Base-by-base conservation (phyloP, 139 green algal species). In the Spirogloea muscicola region DNA sequence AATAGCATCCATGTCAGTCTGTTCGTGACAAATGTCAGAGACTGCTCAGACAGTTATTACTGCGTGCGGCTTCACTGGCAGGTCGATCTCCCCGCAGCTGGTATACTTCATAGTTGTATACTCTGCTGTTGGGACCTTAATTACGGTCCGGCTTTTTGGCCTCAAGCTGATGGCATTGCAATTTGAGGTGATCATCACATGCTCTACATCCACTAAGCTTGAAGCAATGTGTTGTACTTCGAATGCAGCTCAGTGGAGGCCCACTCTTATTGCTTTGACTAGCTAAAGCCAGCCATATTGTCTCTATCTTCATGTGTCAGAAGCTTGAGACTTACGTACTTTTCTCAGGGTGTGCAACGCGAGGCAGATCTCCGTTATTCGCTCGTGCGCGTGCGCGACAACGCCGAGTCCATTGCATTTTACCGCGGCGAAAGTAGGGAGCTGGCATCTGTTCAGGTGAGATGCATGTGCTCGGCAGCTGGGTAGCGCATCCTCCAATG, bases 321-420 rank as follows among this genome's bases (percentile, higher is more conserved):
- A 16, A 10, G 10, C 44, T 16, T n/a, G 10, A 52, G 44, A 52
- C 44, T 52, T 52, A 52, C 16, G 16, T 52, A 25, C 10, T 62
- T 21, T n/a, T n/a, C 46, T 1, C 69, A 77, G 69, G 57, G 33
- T 16, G 67, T 96, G 42, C 72, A 91, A 64, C 68, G 74, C 6
- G 91, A 96, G 60, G 92, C 84, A 0, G 89, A 97, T 61, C 68
- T 97, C 55, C 84, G 92, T 5, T 97, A 93, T 77, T 81, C 82
- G 3, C 83, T 97, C 27, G 89, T 97, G 46, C 76, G n/a, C 13
- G 83, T 91, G 48, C 71, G 91, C 6, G 79, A 85, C 31, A 85
- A 93, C 70, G 90, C 91, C 5, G 93, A 97, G 84, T 88, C 80
- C 18, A 91, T 97, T 44, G 93, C 93, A 0, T 97, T 97, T 68